A percentile compares a stretch with the other conserved stretches of the same genome.
These are phyloP conservation scores for Candida ascalaphidarum DNA, from an alignment of 805 yeast genomes.

Conservation along the genomic window DNA sequence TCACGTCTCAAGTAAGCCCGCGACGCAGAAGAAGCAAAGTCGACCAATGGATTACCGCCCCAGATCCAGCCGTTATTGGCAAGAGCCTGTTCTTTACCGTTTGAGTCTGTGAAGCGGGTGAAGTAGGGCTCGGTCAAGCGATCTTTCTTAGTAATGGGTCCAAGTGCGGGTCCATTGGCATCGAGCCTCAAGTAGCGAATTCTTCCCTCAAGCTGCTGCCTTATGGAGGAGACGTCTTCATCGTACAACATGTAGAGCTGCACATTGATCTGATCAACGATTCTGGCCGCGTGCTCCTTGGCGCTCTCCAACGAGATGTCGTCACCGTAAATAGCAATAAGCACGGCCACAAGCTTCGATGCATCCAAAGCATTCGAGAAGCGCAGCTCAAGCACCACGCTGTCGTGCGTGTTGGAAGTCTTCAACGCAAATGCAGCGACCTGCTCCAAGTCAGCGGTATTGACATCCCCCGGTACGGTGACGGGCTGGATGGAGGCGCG, in stretches of 20 bases:
- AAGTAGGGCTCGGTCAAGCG: conserved; percentile 87
- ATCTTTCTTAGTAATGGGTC: conserved; percentile 39
- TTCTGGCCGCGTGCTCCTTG: conserved; percentile 30
- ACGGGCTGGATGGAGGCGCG: conserved; percentile 5
- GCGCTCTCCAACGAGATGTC: conserved; percentile 21
- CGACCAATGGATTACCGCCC: conserved; percentile 92
- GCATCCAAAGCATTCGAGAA: conserved; percentile 47
- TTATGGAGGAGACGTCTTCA: conserved; percentile 56
- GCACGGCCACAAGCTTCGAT: conserved; percentile 42
- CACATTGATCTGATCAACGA: conserved; percentile 72
- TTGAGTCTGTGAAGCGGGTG: conserved; percentile 50
- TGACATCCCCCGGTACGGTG: conserved; percentile 17
- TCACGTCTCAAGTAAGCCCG: conserved; percentile 84
- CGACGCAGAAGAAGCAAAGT: conserved; percentile 77
- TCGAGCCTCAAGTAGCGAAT: conserved; percentile 72
- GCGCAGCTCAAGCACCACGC: conserved; percentile 41
- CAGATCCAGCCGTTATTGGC: conserved; percentile 99
- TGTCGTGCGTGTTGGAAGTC: conserved; percentile 28
- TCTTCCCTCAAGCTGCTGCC: conserved; percentile 66
- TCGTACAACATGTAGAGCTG: conserved; percentile 70
- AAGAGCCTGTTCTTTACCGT: conserved; percentile 57
- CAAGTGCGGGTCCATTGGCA: conserved; percentile 72
- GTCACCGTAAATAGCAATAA: conserved; percentile 18
- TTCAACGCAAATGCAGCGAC: conserved; percentile 43
- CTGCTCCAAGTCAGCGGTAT: conserved; percentile 26